Evolutionary conservation across 108 stramenopile genomes (phyloP).

Genomic region (Aurantiochytrium sp.): DNA sequence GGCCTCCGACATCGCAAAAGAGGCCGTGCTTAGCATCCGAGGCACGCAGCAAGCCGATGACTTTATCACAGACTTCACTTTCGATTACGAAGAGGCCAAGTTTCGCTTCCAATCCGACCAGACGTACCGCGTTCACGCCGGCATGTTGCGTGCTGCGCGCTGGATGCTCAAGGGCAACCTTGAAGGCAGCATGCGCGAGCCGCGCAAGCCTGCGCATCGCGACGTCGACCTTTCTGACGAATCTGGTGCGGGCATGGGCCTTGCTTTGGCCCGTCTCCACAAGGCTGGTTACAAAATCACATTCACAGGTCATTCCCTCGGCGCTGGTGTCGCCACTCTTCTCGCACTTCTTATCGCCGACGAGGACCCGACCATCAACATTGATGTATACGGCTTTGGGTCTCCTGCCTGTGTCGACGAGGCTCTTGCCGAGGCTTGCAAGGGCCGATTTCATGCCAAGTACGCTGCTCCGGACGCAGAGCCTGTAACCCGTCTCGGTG

Average conservation of each 20-base stretch:
- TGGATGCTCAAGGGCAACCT: background rate
- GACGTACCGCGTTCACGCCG: background rate
- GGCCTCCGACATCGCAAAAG: background rate
- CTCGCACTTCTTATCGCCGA: slow-evolving; percentile 63
- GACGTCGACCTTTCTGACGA: background rate
- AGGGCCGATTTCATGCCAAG: background rate
- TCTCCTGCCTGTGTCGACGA: slow-evolving; percentile 81
- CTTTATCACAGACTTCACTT: background rate
- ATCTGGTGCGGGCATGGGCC: background rate
- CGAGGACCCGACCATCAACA: background rate
- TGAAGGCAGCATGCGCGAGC: background rate
- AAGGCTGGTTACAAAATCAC: slow-evolving; percentile 67
- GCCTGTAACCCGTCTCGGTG: slow-evolving; percentile 31
- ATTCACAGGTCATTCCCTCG: slow-evolving; percentile 66
- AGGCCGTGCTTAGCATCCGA: background rate
- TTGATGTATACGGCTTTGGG: slow-evolving; percentile 77
- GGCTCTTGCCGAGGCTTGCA: slow-evolving; percentile 52
- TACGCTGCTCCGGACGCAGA: background rate
- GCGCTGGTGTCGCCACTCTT: slow-evolving; percentile 76
- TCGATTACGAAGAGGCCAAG: background rate
- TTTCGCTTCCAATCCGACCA: background rate
- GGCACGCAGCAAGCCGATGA: background rate
- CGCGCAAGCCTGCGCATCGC: background rate
- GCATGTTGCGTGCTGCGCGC: background rate
- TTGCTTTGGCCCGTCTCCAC: slow-evolving; percentile 49